Conservation (phyloP, 768 basidiomycete species). For the Podaxis sp. region DNA sequence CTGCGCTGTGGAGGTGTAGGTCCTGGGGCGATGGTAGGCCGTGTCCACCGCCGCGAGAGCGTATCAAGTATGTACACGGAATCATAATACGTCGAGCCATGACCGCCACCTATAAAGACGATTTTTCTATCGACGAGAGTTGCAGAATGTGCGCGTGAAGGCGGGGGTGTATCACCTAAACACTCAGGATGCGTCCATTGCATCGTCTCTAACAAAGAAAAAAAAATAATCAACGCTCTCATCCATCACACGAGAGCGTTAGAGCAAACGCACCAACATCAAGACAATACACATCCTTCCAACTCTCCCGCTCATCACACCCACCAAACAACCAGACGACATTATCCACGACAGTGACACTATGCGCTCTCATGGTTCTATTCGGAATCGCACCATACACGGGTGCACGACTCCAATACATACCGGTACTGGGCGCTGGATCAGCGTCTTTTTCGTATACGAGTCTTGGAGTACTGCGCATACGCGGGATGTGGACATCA, state of each 20-base stretch:
- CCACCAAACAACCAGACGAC: conserved; percentile 89
- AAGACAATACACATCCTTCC: conserved; percentile 78
- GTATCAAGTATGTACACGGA: conserved; percentile 84
- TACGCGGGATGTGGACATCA: conserved; percentile 16
- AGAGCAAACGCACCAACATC: conserved; percentile 60
- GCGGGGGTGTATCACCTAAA: conserved; percentile 75
- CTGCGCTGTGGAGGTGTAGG: conserved; percentile 65
- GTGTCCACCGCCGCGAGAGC: conserved; percentile 60
- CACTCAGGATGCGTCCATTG: conserved; percentile 83
- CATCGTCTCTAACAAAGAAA: conserved; percentile 66
- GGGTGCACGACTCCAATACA: conserved; percentile 87
- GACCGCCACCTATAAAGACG: conserved; percentile 85
- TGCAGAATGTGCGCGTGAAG: conserved; percentile 85
- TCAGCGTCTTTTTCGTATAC: conserved; percentile 60
- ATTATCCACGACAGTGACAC: conserved; percentile 78
- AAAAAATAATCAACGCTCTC: neutral
- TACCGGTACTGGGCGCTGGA: conserved; percentile 65
- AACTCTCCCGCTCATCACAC: conserved; percentile 76
- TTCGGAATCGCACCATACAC: conserved; percentile 69
- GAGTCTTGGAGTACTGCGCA: conserved; percentile 47
- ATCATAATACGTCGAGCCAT: conserved; percentile 81
- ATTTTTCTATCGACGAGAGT: conserved; percentile 80
- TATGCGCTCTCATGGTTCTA: conserved; percentile 77
- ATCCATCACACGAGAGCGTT: too few relatives aligned
- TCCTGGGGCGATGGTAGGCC: conserved; percentile 39